phyloP scores from a whole-genome alignment of 805 yeast genomes.

The Deakozyma indianensis region DNA sequence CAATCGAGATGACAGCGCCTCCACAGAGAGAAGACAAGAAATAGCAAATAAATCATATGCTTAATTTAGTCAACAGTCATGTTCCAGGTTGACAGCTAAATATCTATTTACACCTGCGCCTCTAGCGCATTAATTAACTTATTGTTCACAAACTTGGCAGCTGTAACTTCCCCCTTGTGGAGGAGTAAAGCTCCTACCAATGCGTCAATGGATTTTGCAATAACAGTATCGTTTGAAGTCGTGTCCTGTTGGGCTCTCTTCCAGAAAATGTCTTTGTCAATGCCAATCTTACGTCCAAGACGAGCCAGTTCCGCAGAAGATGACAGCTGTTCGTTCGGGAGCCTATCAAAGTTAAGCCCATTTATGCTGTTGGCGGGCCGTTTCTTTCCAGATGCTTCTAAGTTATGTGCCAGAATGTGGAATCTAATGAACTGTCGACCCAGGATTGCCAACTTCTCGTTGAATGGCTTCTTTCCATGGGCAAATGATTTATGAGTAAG shows the following conservation, averaged over 20 bases:
- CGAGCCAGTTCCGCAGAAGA: conserved; percentile 15
- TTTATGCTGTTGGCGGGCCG: conserved; percentile 10
- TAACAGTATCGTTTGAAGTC: conserved; percentile 27
- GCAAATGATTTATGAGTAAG: conserved; percentile 92
- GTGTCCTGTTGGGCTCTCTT: conserved; percentile 9
- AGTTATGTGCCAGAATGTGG: conserved; percentile 6
- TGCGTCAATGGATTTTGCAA: conserved; percentile 40
- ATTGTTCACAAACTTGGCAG: conserved; percentile 38
- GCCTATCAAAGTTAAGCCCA: conserved; percentile 17
- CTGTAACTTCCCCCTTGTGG: conserved; percentile 42
- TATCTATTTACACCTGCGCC: no score
- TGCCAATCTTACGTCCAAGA: conserved; percentile 16
- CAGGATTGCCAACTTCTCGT: conserved; percentile 65
- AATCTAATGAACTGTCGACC: conserved; percentile 26
- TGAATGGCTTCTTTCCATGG: conserved; percentile 79
- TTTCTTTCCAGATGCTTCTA: conserved; percentile 5
- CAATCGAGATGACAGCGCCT: no score
- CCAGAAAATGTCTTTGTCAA: conserved; percentile 18
- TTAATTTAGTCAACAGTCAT: no score
- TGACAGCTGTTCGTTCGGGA: conserved; percentile 16
- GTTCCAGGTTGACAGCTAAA: no score
- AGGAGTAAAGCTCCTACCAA: conserved; percentile 56
- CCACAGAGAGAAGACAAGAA: no score
- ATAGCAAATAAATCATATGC: no score
- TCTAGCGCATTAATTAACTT: conserved; percentile 26